phyloP scores from a whole-genome alignment of 108 stramenopile species.

The Aureococcus anophagefferens region DNA sequence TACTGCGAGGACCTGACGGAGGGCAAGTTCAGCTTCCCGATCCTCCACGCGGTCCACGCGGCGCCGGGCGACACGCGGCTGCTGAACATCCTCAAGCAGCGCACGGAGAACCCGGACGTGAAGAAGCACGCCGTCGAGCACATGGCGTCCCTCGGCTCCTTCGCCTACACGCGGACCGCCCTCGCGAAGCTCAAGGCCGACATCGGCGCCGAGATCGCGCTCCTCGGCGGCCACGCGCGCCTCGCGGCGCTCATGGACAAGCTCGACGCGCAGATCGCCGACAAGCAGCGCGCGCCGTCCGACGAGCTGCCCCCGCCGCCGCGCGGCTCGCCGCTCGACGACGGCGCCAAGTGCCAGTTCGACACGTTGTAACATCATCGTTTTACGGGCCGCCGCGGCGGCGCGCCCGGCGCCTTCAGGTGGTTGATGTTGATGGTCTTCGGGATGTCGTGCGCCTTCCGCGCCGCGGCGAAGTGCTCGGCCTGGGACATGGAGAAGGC shows the following conservation, averaged over 20 bases:
- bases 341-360: too few species aligned
- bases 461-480: too few species aligned
- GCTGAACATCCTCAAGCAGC: slow-evolving; percentile 77
- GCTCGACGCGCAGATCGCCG: neutral
- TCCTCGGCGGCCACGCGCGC: slow-evolving; percentile 5
- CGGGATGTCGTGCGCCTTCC: too few species aligned
- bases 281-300: neutral
- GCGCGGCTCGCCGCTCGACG: too few species aligned
- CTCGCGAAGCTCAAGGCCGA: slow-evolving; percentile 1
- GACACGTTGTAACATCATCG: too few species aligned
- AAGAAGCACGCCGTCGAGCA: slow-evolving; percentile 63
- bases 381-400: too few species aligned
- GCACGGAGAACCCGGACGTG: slow-evolving; percentile 77
- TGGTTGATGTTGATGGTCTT: too few species aligned
- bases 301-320: neutral
- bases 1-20: slow-evolving; percentile 95
- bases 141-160: slow-evolving; percentile 16
- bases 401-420: too few species aligned
- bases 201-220: slow-evolving; percentile 2
- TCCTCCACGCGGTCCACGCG: slow-evolving; percentile 22
- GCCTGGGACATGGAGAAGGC: too few species aligned
- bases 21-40: slow-evolving; percentile 63
- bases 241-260: slow-evolving; percentile 9
- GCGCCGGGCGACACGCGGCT: slow-evolving; percentile 45
- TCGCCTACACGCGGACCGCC: slow-evolving; percentile 7